Base-by-base conservation (phyloP, 2,329 filamentous ascomycete genomes). In the Fusarium verrucosum region DNA sequence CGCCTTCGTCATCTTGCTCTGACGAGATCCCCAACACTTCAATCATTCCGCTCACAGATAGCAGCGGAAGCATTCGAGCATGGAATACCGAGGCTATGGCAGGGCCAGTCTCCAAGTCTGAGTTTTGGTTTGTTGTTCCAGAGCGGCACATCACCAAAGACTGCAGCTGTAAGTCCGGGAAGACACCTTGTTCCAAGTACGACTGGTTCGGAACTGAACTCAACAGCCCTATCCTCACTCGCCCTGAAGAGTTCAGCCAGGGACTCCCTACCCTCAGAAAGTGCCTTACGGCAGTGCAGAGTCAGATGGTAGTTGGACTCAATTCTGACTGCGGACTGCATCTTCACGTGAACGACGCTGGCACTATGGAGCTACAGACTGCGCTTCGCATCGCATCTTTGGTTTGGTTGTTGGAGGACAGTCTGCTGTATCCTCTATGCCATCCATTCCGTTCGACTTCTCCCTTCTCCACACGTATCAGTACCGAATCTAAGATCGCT, bases 261-360 rank as follows among this genome's bases (percentile, higher is more conserved):
- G 43, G 50, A 10, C 62, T 74, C 13, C 69, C 70, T 10, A 69
- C 60, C 4, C 49, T 74, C 14, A 50, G 40, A 13, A 63, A 36
- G n/a, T 60, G 57, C 25, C 57, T 74, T 11, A 28, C 40, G n/a
- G 44, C 53, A 16, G 43, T 73, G 7, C 65, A 42, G 37, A 45
- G 49, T 19, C 50, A 59, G 2, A 61, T 70, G 35, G 60, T 69
- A 32, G 37, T 74, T 20, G 70, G 62, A 22, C 58, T 72, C 38
- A 74, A 74, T 40, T 64, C 58, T 7, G 53, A 43, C 10, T 73
- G 72, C 28, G 71, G 71, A 14, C 36, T 73, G 13, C 72, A 73
- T 33, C 49, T 74, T 16, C 71, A 73, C 35, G 68, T 70, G 43
- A 73, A 70, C 32, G 50, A 70, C 11, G 20, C 26, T 8, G 54